These are phyloP conservation scores for Sarocladiaceae sp. DNA, from an alignment of 2,329 filamentous ascomycete genomes.

Conservation along the genomic window DNA sequence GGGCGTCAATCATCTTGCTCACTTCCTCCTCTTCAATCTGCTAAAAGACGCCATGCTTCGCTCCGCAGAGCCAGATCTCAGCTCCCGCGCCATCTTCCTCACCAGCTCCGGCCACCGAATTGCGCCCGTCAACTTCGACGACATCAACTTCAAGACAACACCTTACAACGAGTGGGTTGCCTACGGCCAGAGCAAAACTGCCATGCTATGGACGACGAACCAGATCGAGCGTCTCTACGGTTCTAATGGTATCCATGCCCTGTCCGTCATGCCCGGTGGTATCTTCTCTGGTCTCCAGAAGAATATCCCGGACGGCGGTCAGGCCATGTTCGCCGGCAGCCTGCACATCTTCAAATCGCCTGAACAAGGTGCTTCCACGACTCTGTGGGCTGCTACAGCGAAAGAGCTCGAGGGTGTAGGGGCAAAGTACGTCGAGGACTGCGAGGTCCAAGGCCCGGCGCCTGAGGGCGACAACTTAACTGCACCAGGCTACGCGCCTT, in stretches of 20 bases:
- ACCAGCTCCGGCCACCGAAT: conserved; percentile 37
- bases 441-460: too few species aligned
- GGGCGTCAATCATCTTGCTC: conserved; percentile 47
- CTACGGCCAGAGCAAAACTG: conserved; percentile 44
- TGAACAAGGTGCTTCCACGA: conserved; percentile 44
- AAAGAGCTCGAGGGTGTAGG: conserved; percentile 40
- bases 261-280: conserved; percentile 4
- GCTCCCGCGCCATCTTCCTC: conserved; percentile 41
- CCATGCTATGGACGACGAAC: conserved; percentile 44
- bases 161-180: conserved; percentile 28
- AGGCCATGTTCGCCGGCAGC: background rate
- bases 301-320: background rate
- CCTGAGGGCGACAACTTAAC: too few species aligned
- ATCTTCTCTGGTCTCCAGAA: background rate
- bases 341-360: background rate
- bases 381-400: conserved; percentile 37
- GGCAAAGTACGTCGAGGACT: conserved; percentile 41
- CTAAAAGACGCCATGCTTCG: conserved; percentile 37
- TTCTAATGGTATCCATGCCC: background rate
- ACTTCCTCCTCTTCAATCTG: conserved; percentile 49
- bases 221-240: conserved; percentile 35
- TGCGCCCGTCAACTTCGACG: conserved; percentile 28
- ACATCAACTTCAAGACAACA: conserved; percentile 25
- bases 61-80: conserved; percentile 29
- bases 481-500: too few species aligned